These are phyloP conservation scores for Gillenia trifoliata DNA, from an alignment of 306 rosid genomes.

Conservation along the genomic window DNA sequence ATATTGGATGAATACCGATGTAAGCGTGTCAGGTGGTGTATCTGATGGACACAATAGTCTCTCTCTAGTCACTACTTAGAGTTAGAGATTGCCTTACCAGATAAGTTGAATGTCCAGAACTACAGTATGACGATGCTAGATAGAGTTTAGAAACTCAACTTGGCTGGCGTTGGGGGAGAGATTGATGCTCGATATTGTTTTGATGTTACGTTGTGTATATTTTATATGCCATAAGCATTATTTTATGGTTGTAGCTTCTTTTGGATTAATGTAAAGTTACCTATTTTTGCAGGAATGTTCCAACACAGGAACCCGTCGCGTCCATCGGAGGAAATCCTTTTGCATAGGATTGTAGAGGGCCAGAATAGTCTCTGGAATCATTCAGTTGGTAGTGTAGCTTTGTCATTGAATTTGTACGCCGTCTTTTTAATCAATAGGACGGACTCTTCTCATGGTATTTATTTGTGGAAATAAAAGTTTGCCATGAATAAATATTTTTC, in stretches of 20 bases:
- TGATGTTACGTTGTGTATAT: too few species aligned
- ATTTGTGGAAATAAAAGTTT: background rate
- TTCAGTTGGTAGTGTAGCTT: background rate
- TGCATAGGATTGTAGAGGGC: constrained; percentile 41
- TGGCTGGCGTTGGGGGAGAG: background rate
- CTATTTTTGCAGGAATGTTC: constrained; percentile 51
- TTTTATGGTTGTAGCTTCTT: background rate
- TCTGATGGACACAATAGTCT: background rate
- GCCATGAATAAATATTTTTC: background rate
- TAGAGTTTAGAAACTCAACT: background rate
- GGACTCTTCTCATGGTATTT: background rate
- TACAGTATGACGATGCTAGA: background rate
- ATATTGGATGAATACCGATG: background rate
- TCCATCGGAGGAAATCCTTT: constrained; percentile 85
- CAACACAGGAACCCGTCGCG: constrained; percentile 56
- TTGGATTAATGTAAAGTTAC: constrained; percentile 6
- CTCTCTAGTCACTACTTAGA: background rate
- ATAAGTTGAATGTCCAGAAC: background rate
- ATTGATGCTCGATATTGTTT: background rate
- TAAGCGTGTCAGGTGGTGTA: too few species aligned
- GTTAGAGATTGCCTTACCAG: background rate
- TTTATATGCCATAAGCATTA: background rate
- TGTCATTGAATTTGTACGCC: background rate
- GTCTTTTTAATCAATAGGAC: background rate
- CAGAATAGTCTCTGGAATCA: background rate